phyloP scores from a whole-genome alignment of 2,329 filamentous ascomycete genomes.

The Aspergillus aculeatinus region DNA sequence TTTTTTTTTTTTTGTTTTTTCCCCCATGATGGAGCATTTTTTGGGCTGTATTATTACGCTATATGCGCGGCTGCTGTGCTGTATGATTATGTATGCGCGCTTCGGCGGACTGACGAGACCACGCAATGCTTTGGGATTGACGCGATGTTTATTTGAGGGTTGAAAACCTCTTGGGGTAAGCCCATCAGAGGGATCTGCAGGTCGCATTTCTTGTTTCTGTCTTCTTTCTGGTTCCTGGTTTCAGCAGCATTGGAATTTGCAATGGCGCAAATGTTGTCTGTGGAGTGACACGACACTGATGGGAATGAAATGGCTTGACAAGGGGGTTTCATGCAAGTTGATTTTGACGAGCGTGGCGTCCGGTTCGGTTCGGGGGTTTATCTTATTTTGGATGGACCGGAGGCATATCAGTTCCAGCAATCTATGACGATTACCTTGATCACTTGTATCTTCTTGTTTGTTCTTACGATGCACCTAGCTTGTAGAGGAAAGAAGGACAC shows the following conservation, averaged over 20 bases:
- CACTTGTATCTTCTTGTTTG: neutral
- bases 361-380: neutral
- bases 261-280: neutral
- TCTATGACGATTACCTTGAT: neutral
- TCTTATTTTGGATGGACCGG: neutral
- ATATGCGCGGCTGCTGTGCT: conserved; percentile 25
- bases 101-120: conserved; percentile 16
- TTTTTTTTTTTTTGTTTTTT: neutral
- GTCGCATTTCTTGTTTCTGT: neutral
- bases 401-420: neutral
- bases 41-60: conserved; percentile 30
- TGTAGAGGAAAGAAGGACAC: too few species aligned
- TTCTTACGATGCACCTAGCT: too few species aligned
- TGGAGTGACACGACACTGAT: neutral
- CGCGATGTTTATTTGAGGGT: neutral
- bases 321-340: neutral
- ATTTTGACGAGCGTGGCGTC: neutral
- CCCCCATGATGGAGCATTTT: conserved; percentile 5
- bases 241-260: neutral
- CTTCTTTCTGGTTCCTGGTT: neutral
- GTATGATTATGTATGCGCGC: conserved; percentile 25
- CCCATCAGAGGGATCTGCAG: too few species aligned
- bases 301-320: neutral
- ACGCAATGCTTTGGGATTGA: conserved; percentile 10
- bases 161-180: neutral